These are phyloP conservation scores for Fraxinus ornus DNA, from an alignment of 305 asterid genomes.

Conservation along the genomic window DNA sequence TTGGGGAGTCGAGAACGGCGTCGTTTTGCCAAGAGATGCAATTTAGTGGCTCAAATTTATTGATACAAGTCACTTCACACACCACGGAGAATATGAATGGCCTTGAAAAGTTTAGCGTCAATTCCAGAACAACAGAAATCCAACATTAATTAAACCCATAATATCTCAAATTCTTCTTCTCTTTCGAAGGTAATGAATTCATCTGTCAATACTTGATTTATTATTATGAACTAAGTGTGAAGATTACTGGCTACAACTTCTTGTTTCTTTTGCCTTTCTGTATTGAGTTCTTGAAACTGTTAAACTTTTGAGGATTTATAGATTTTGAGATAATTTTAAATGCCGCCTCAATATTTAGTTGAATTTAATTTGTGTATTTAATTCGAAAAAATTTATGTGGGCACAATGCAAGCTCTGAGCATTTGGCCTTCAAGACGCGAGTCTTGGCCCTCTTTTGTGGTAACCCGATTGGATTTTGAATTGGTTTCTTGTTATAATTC, in stretches of 20 bases:
- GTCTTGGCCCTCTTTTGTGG: slow-evolving; percentile 33
- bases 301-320: neutral
- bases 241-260: neutral
- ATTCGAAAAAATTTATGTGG: slow-evolving; percentile 18
- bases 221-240: neutral
- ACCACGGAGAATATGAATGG: slow-evolving; percentile 36
- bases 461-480: slow-evolving; percentile 46
- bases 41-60: slow-evolving; percentile 24
- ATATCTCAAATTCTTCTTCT: neutral
- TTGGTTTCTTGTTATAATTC: slow-evolving; percentile 32
- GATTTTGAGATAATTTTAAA: neutral
- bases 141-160: neutral
- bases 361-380: slow-evolving; percentile 15
- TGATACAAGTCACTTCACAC: neutral
- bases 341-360: slow-evolving; percentile 19
- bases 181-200: neutral
- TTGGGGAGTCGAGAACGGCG: neutral
- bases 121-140: neutral
- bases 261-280: neutral
- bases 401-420: slow-evolving; percentile 65
- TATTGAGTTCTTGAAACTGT: neutral
- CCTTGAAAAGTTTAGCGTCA: slow-evolving; percentile 27
- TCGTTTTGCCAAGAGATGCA: slow-evolving; percentile 11
- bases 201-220: neutral
- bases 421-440: slow-evolving; percentile 57